Evolutionary conservation across 164 flowering plant species (phyloP), one percentile per base, ranked within the genome.

Genomic region (Taxillus chinensis): DNA sequence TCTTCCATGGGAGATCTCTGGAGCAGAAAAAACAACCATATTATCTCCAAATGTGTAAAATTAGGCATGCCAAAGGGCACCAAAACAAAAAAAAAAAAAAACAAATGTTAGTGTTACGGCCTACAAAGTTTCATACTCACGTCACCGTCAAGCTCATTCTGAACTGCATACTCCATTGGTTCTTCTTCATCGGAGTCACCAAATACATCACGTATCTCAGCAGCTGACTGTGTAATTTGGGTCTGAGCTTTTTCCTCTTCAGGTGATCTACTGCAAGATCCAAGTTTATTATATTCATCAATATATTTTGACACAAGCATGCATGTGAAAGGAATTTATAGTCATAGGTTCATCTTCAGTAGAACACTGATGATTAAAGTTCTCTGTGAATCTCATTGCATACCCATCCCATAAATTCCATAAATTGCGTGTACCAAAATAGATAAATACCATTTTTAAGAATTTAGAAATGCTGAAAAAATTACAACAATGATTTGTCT

Each of bases 111-210:
- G 27, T 27, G 6, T 5, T 51, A n/a, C 15, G 17, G 27, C 10
- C 5, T 14, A 8, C 12, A 48, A 8, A 5, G 15, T 14, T 41
- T 52, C 37, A 46, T 46, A 73, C 86, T 72, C 75, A 88, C 93
- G 64, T 84, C 90, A 55, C 75, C 81, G 63, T 86, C 90, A 40
- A 73, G 75, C 39, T 82, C 77, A 79, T 82, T 80, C 59, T 61
- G 86, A 66, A 70, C 82, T 51, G 69, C 87, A 78, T 79, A 89
- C 1, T 74, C 95, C 41, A 73, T 88, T 13, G 66, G 81, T 58
- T 89, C 95, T 68, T 93, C 99, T 46, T 95, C 99, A 53, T 93
- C 99, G 62, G 97, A 95, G 61, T 89, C 96, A 45, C 99, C 99
- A 82, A 95, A 95, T 39, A 91, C 97, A 77, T 89, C 91, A 69